phyloP scores from a whole-genome alignment of 2,329 filamentous ascomycete genomes.

The Sarocladium strictum region DNA sequence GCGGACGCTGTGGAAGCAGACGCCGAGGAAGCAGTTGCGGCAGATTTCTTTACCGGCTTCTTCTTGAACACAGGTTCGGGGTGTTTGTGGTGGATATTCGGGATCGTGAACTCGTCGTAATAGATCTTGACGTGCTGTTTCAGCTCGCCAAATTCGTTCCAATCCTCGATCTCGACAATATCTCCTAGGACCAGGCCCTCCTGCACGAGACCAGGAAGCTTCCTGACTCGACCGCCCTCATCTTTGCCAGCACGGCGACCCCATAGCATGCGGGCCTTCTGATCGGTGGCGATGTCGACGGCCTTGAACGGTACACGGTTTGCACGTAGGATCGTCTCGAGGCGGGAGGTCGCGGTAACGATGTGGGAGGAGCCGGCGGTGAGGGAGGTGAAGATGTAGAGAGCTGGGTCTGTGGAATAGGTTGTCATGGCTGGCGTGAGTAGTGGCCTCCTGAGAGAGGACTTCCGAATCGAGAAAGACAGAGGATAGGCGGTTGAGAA shows the following conservation, averaged over 20 bases:
- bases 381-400: conserved; percentile 95
- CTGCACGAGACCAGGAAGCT: conserved; percentile 84
- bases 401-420: conserved; percentile 57
- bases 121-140: conserved; percentile 74
- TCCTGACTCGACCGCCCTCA: conserved; percentile 55
- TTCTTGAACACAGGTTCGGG: conserved; percentile 30
- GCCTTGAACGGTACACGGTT: conserved; percentile 93
- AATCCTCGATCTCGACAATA: conserved; percentile 90
- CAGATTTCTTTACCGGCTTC: conserved; percentile 25
- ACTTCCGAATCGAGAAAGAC: background rate
- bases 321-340: conserved; percentile 93
- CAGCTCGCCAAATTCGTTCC: conserved; percentile 97
- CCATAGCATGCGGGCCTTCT: conserved; percentile 85
- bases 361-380: conserved; percentile 95
- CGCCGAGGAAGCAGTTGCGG: conserved; percentile 19
- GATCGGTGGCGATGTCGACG: conserved; percentile 84
- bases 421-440: conserved; percentile 21
- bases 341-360: conserved; percentile 87
- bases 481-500: background rate
- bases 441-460: conserved; percentile 1
- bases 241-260: conserved; percentile 74
- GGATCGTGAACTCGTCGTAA: conserved; percentile 56
- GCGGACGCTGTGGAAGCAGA: conserved; percentile 14
- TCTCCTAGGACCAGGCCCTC: conserved; percentile 81
- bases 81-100: conserved; percentile 46